These are phyloP conservation scores for Chlamydomonas sp. DNA, from an alignment of 139 green algal genomes.

Conservation along the genomic window DNA sequence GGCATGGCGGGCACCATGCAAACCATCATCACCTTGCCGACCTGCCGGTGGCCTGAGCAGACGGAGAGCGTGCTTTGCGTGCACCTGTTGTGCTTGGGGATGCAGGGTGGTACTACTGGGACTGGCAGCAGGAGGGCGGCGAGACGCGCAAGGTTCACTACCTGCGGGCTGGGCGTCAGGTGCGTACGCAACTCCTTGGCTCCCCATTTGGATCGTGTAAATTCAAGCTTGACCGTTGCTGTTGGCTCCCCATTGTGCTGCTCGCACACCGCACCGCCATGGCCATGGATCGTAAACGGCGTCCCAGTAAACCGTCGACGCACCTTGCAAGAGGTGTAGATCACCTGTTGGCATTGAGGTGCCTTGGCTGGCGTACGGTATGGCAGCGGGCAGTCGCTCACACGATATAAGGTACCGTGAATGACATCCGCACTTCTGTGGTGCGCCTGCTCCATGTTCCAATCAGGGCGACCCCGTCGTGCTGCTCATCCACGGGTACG, in stretches of 20 bases:
- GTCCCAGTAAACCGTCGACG: no score
- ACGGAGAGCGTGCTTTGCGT: background rate
- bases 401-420: background rate
- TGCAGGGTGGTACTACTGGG: conserved; percentile 78
- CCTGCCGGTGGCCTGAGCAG: background rate
- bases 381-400: background rate
- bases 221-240: no score
- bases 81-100: background rate
- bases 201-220: no score
- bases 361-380: background rate
- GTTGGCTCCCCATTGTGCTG: no score
- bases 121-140: conserved; percentile 60
- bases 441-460: no score
- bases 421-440: background rate
- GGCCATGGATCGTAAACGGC: no score
- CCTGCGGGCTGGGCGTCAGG: conserved; percentile 53
- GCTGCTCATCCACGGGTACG: conserved; percentile 85
- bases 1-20: background rate
- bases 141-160: conserved; percentile 63
- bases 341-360: background rate
- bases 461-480: conserved; percentile 63
- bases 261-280: no score
- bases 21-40: background rate
- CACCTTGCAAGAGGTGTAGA: background rate
- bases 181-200: background rate